phyloP scores from a whole-genome alignment of 2,329 filamentous ascomycete genomes.

The Fusarium bactridioides region DNA sequence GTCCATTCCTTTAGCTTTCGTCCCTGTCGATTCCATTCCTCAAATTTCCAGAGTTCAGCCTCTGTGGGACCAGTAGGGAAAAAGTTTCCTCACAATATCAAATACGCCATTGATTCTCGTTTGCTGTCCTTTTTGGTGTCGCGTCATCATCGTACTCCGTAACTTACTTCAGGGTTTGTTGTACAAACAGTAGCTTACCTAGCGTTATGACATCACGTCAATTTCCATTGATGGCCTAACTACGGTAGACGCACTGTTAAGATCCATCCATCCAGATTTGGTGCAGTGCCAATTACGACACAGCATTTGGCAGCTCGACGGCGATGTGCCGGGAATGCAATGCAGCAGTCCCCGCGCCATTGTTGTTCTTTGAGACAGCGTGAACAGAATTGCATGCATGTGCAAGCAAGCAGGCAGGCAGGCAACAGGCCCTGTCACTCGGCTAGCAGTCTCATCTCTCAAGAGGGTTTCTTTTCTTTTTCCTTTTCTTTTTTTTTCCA shows the following conservation, averaged over 20 bases:
- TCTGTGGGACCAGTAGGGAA: slow-evolving; percentile 1
- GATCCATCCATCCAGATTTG: slow-evolving; percentile 1
- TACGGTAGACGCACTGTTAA: neutral
- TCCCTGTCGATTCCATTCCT: slow-evolving; percentile 31
- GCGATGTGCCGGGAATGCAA: slow-evolving; percentile 28
- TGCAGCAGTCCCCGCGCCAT: slow-evolving; percentile 21
- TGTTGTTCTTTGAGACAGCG: neutral
- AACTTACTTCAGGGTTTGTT: neutral
- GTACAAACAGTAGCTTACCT: neutral
- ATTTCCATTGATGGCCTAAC: neutral
- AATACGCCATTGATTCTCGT: neutral
- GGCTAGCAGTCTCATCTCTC: neutral
- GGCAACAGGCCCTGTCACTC: neutral
- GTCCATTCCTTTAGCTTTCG: slow-evolving; percentile 6
- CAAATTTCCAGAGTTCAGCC: neutral
- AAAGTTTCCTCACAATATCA: neutral
- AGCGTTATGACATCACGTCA: slow-evolving; percentile 13
- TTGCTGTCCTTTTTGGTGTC: neutral
- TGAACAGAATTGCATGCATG: neutral
- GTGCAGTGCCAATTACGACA: neutral
- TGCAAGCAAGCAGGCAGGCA: neutral
- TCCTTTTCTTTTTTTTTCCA: neutral
- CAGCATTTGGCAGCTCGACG: slow-evolving; percentile 4
- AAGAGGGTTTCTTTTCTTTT: neutral
- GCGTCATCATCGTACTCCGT: neutral